Evolutionary conservation across 2,329 filamentous ascomycete species (phyloP), one percentile per base, ranked within the genome.

Genomic region (Colletotrichum somersetense): DNA sequence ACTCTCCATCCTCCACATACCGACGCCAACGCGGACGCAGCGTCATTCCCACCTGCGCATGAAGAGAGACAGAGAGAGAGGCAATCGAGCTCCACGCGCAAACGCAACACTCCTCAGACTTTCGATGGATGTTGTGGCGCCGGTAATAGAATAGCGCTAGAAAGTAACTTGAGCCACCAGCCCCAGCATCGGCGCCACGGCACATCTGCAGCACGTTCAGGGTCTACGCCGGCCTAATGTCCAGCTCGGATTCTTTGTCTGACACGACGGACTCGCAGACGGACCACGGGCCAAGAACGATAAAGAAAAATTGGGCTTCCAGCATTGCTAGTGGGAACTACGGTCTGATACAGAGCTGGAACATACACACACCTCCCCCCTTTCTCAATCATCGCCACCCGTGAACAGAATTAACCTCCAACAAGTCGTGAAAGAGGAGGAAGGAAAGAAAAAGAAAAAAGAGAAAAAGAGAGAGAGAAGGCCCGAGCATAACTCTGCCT

Each of bases 231-330:
- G 46, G 20, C 20, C 5, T 52, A 23, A 23, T 38, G 14, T n/a
- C 38, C 42, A 65, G 30, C 65, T 62, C 23, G 57, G 10, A 23
- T 71, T 71, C 67, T 67, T 71, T 71, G 65, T 68, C 40, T 55
- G 69, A 68, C 58, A 68, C 69, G 58, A 42, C 70, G 59, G 70
- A 55, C 69, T 69, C 35, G 38, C 44, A 64, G 52, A 64, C 46
- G 57, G 57, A 35, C 52, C 52, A 38, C 65, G 52, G 66, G 65
- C 65, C 69, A 68, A 58, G 52, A 38, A 33, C 6, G 50, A 46
- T 46, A 44, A 57, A 57, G 52, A 65, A 57, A 57, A 42, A 23
- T 61, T 23, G 12, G 55, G 30, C 64, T 70, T 59, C 42, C 42
- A 59, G 44, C 52, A 72, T 65, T 72, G 57, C 66, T 72, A 70